Percentiles rank a stretch among this genome's conserved stretches.
These are phyloP conservation scores for Harringtonia aguacate DNA, from an alignment of 2,329 filamentous ascomycete genomes.

Conservation along the genomic window DNA sequence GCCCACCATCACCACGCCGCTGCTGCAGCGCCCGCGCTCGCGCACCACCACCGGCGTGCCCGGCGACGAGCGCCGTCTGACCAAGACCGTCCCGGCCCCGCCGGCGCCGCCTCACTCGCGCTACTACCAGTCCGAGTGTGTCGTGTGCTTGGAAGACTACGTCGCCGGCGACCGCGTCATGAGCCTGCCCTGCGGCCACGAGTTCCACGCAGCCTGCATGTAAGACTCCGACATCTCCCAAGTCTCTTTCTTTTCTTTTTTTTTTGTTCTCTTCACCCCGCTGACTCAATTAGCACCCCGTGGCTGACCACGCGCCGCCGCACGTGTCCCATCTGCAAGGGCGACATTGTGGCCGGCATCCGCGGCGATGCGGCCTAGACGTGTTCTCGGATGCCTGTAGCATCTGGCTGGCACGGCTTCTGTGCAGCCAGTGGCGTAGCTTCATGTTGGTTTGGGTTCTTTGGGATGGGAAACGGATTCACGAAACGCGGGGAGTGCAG, in stretches of 20 bases:
- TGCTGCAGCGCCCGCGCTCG: conserved; percentile 62
- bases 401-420: no score
- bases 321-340: conserved; percentile 98
- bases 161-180: conserved; percentile 90
- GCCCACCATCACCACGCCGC: conserved; percentile 63
- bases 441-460: neutral
- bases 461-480: no score
- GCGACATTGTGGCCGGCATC: conserved; percentile 64
- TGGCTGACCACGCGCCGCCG: conserved; percentile 92
- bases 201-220: conserved; percentile 98
- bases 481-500: no score
- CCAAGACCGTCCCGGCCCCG: conserved; percentile 30
- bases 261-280: neutral
- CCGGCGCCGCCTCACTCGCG: conserved; percentile 23
- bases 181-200: conserved; percentile 93
- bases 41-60: conserved; percentile 52
- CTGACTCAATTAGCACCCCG: conserved; percentile 54
- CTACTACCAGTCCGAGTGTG: conserved; percentile 67
- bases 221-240: conserved; percentile 39
- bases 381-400: no score
- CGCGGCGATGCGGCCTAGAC: conserved; percentile 4
- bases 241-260: neutral
- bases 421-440: no score
- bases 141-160: conserved; percentile 95
- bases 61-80: conserved; percentile 34